phyloP scores from a whole-genome alignment of 2,329 filamentous ascomycete genomes.

The Aspergillus quadricinctus region DNA sequence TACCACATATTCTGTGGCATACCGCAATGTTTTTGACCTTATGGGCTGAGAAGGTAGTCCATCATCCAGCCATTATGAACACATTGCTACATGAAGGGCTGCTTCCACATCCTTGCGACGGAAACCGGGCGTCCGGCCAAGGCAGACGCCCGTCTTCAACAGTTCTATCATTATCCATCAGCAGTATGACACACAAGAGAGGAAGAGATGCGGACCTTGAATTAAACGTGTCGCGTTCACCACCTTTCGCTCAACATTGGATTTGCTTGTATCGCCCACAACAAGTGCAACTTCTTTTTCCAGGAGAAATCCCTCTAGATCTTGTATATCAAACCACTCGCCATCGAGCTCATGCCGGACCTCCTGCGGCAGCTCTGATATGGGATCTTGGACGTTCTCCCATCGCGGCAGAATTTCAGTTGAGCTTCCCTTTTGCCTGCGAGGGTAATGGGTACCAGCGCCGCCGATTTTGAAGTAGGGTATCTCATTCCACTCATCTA shows the following conservation, averaged over 20 bases:
- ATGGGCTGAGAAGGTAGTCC: neutral
- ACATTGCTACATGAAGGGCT: slow-evolving; percentile 9
- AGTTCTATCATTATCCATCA: slow-evolving; percentile 12
- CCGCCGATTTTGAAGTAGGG: slow-evolving; percentile 2
- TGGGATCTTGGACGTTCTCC: slow-evolving; percentile 10
- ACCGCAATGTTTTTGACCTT: neutral
- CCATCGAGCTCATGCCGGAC: slow-evolving; percentile 15
- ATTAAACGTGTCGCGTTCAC: slow-evolving; percentile 14
- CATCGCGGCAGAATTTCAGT: slow-evolving; percentile 6
- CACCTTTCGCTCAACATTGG: neutral
- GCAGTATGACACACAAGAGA: neutral
- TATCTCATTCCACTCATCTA: neutral
- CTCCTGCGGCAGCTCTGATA: slow-evolving; percentile 9
- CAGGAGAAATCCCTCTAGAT: slow-evolving; percentile 18
- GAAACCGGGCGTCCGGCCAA: slow-evolving; percentile 24
- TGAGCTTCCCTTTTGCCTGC: neutral
- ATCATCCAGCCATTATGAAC: neutral
- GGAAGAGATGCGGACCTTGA: slow-evolving; percentile 7
- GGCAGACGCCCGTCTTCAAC: slow-evolving; percentile 16
- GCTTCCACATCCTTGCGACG: slow-evolving; percentile 18
- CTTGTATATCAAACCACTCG: slow-evolving; percentile 23
- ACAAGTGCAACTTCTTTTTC: slow-evolving; percentile 15
- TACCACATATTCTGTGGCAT: neutral
- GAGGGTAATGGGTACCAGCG: slow-evolving; percentile 20
- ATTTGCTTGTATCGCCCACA: slow-evolving; percentile 1